Percentiles rank a stretch among this genome's conserved stretches.
Evolutionary conservation across 2,329 filamentous ascomycete genomes (phyloP).

Genomic region (Pseudonectria foliicola): DNA sequence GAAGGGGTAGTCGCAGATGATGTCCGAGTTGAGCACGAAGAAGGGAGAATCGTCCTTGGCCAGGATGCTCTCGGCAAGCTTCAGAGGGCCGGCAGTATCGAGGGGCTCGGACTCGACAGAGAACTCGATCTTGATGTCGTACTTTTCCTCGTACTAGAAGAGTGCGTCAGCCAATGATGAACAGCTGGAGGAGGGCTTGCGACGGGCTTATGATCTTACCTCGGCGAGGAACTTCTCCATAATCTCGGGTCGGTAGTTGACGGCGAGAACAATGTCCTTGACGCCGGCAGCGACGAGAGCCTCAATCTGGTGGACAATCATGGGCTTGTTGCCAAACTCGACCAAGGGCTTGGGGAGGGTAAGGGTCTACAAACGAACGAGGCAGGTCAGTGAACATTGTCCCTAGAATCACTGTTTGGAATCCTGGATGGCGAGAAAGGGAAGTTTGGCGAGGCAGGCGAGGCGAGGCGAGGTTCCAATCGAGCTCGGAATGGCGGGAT

Average conservation of each 20-base stretch:
- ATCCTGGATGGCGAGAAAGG: conserved; percentile 1
- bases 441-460: background rate
- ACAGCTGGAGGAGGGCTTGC: background rate
- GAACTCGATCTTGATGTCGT: conserved; percentile 93
- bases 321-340: conserved; percentile 97
- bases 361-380: conserved; percentile 59
- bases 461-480: conserved; percentile 1
- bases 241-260: conserved; percentile 97
- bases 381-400: no score
- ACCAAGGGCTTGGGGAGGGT: conserved; percentile 96
- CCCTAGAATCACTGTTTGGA: no score
- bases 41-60: conserved; percentile 91
- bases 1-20: conserved; percentile 98
- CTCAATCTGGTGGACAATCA: conserved; percentile 98
- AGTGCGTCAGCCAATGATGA: conserved; percentile 6
- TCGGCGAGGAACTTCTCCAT: conserved; percentile 93
- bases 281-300: conserved; percentile 88
- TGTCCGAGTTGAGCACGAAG: conserved; percentile 97
- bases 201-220: conserved; percentile 40
- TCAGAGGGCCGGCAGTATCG: conserved; percentile 89
- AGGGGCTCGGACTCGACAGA: conserved; percentile 94
- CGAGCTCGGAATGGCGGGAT: background rate
- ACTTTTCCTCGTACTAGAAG: conserved; percentile 74
- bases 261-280: conserved; percentile 93
- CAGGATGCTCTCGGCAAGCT: conserved; percentile 87